These are phyloP conservation scores for Daldinia loculata DNA, from an alignment of 495 filamentous ascomycete genomes.

Conservation along the genomic window DNA sequence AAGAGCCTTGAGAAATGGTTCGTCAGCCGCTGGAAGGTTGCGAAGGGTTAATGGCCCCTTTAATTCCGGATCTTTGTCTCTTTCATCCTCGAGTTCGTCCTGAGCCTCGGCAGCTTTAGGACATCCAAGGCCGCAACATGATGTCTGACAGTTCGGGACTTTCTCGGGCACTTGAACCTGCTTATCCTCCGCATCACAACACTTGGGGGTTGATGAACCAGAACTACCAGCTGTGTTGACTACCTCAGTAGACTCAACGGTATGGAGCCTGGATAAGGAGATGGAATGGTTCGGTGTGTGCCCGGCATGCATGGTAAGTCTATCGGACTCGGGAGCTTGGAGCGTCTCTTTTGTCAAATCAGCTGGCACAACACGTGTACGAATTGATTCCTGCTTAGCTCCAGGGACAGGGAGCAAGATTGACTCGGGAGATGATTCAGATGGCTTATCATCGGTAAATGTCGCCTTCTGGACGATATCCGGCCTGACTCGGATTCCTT, in stretches of 20 bases:
- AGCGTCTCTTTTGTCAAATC: constrained; percentile 54
- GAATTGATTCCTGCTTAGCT: constrained; percentile 21
- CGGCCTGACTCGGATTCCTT: constrained; percentile 56
- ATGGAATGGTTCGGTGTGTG: constrained; percentile 60
- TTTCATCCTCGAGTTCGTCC: background rate
- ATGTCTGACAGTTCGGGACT: background rate
- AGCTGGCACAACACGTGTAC: constrained; percentile 35
- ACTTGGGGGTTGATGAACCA: constrained; percentile 50
- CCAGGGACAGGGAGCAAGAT: constrained; percentile 40
- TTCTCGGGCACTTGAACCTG: constrained; percentile 18
- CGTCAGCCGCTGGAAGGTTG: constrained; percentile 58
- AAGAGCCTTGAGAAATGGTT: constrained; percentile 54
- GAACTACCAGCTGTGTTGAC: constrained; percentile 50
- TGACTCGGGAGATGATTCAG: constrained; percentile 32
- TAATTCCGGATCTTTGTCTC: constrained; percentile 48
- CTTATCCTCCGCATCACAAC: background rate
- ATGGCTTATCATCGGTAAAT: constrained; percentile 46
- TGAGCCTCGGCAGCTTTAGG: background rate
- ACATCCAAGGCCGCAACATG: background rate
- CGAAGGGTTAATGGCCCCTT: constrained; percentile 56
- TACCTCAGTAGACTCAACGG: constrained; percentile 46
- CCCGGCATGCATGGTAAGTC: constrained; percentile 60
- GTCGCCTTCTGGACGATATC: constrained; percentile 53
- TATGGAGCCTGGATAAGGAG: constrained; percentile 49
- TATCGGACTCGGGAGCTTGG: constrained; percentile 49